Base-by-base conservation (phyloP, 805 yeast species). In the Isabelozyma gotoi region DNA sequence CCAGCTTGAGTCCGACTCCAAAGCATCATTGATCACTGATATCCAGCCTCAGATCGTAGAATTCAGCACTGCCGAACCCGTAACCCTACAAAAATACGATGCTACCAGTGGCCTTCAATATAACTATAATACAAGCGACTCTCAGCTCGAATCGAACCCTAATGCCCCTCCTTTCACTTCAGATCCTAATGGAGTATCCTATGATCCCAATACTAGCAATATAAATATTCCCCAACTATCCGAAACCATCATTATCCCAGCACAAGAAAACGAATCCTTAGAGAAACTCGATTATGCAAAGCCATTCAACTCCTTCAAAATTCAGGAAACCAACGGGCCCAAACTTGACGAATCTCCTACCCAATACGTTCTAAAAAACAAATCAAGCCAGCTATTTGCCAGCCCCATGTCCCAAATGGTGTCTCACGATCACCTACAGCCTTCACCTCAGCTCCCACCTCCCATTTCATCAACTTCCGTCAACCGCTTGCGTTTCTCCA, bases 381-480 rank as follows among this genome's bases (percentile, higher is more conserved):
- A 24, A n/a, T 24, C 29, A 10, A 24, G 29, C 12, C 29, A 24
- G 12, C 50, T 47, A 17, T 48, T 58, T 18, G 48, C 60, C 10
- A 54, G 65, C 1, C 65, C 67, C 8, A 44, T 51, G 14, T 48
- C 60, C 15, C 52, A 50, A 8, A 19, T 49, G 4, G 42, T 39
- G 2, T 11, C 37, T 6, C 44, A 42, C 7, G 52, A 55, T 34
- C 62, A 52, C 39, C 41, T 55, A 0, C 62, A 63, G 44, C 63
- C 69, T 1, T 62, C 71, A 6, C 72, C 73, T 2, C 73, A 67
- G 42, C 49, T 67, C 6, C 73, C 73, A 4, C 71, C 71, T 2
- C 67, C 71, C 3, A 40, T 57, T 5, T 51, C 61, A 5, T 38
- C 63, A 3, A 53, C 63, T 10, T 46, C 62, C 5, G 38, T 48